These are phyloP conservation scores for Polytrichum formosum DNA, from an alignment of 225 moss, liverwort and hornwort species.

Conservation along the genomic window DNA sequence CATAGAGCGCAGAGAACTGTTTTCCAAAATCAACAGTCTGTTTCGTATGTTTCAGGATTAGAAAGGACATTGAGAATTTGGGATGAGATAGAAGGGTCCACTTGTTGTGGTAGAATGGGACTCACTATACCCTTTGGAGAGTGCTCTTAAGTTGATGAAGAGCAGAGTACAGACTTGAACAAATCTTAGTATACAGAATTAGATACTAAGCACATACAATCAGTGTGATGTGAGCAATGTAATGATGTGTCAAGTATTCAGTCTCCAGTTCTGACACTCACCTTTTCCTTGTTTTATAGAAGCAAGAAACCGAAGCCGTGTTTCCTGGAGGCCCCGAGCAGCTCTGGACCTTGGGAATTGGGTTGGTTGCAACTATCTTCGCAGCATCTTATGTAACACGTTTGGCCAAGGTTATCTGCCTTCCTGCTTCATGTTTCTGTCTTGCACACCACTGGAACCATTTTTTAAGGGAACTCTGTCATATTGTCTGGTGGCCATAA, in stretches of 20 bases:
- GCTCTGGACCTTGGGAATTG: slow-evolving; percentile 80
- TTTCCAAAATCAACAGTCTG: neutral
- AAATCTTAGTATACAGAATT: too few species aligned
- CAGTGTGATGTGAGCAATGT: too few species aligned
- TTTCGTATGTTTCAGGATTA: neutral
- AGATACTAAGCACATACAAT: too few species aligned
- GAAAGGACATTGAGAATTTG: too few species aligned
- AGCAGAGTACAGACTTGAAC: too few species aligned
- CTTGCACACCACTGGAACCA: neutral
- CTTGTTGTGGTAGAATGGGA: too few species aligned
- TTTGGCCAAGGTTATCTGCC: slow-evolving; percentile 68
- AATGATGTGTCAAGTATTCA: too few species aligned
- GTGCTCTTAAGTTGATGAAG: too few species aligned
- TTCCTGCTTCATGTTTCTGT: neutral
- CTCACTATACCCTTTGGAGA: too few species aligned
- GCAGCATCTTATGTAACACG: slow-evolving; percentile 87
- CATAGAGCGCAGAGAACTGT: neutral
- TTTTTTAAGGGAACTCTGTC: neutral
- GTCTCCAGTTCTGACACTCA: too few species aligned
- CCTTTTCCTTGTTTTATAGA: slow-evolving; percentile 30
- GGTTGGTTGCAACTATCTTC: slow-evolving; percentile 74
- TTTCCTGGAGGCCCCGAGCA: slow-evolving; percentile 72
- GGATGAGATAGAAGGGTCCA: too few species aligned
- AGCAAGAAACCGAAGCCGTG: slow-evolving; percentile 62
- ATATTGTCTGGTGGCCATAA: too few species aligned